Evolutionary conservation across 164 flowering plant species (phyloP).

Genomic region (Stephania japonica): DNA sequence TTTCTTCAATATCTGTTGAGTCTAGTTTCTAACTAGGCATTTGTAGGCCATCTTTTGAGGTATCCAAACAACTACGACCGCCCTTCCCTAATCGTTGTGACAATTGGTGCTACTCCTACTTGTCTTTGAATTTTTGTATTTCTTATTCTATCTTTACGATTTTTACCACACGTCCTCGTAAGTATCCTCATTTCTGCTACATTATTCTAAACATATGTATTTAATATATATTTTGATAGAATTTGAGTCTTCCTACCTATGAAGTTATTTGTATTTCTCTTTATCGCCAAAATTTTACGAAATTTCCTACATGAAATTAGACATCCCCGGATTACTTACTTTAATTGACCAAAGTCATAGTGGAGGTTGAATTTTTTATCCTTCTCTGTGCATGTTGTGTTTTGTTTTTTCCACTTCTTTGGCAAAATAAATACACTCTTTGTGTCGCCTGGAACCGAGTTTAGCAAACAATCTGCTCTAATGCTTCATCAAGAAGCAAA

Average conservation of each 20-base stretch:
- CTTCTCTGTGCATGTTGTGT: not conserved
- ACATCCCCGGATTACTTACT: not conserved
- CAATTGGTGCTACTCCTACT: too few species aligned
- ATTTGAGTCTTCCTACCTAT: not conserved
- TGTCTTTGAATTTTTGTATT: too few species aligned
- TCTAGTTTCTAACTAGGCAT: too few species aligned
- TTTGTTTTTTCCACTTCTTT: not conserved
- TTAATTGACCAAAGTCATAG: not conserved
- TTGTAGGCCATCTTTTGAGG: too few species aligned
- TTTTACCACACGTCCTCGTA: too few species aligned
- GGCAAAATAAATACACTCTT: not conserved
- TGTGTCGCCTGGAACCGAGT: not conserved
- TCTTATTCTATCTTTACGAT: too few species aligned
- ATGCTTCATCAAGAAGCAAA: not conserved
- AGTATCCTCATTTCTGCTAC: too few species aligned
- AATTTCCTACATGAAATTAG: not conserved
- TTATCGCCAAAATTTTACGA: not conserved
- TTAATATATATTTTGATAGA: too few species aligned
- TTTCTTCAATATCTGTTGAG: too few species aligned
- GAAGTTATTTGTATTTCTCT: not conserved
- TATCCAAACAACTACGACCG: too few species aligned
- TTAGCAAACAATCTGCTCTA: not conserved
- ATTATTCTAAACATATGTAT: not conserved
- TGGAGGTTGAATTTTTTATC: not conserved
- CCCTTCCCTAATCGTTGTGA: too few species aligned